Conservation (phyloP, 257 asterid genomes). For the Petunia secreta region DNA sequence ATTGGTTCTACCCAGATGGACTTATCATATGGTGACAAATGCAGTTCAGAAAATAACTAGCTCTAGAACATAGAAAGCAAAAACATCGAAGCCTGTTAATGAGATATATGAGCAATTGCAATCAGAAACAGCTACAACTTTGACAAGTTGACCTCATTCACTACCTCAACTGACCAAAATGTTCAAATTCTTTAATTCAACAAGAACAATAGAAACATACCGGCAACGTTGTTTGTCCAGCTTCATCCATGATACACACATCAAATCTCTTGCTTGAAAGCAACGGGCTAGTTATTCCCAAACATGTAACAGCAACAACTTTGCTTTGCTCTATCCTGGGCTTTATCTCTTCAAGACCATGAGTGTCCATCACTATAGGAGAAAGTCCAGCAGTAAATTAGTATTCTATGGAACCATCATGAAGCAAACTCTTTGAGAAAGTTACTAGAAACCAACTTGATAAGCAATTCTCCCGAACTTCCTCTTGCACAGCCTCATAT, state of each 20-base stretch:
- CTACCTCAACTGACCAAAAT: background rate
- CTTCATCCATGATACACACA: conserved; percentile 98
- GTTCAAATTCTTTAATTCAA: conserved; percentile 14
- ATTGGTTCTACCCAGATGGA: conserved; percentile 11
- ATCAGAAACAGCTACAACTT: background rate
- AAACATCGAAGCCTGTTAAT: background rate
- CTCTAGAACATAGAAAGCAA: conserved; percentile 15
- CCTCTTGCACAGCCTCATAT: conserved; percentile 81
- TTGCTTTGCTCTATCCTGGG: conserved; percentile 65
- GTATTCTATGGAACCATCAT: conserved; percentile 24
- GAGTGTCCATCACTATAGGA: conserved; percentile 59
- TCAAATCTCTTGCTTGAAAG: conserved; percentile 85
- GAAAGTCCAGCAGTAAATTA: conserved; percentile 31
- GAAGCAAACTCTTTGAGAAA: conserved; percentile 23
- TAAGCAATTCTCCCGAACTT: conserved; percentile 72
- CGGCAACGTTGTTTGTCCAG: conserved; percentile 96
- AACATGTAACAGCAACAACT: conserved; percentile 94
- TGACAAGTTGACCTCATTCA: conserved; percentile 6
- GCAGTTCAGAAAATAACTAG: conserved; percentile 16
- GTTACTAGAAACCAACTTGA: conserved; percentile 55
- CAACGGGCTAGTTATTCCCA: conserved; percentile 89
- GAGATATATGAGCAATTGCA: conserved; percentile 8
- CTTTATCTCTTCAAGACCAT: conserved; percentile 63
- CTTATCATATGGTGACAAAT: conserved; percentile 5
- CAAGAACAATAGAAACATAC: conserved; percentile 41